Base-by-base conservation (phyloP, 164 flowering plant species). In the Amborella trichopoda region DNA sequence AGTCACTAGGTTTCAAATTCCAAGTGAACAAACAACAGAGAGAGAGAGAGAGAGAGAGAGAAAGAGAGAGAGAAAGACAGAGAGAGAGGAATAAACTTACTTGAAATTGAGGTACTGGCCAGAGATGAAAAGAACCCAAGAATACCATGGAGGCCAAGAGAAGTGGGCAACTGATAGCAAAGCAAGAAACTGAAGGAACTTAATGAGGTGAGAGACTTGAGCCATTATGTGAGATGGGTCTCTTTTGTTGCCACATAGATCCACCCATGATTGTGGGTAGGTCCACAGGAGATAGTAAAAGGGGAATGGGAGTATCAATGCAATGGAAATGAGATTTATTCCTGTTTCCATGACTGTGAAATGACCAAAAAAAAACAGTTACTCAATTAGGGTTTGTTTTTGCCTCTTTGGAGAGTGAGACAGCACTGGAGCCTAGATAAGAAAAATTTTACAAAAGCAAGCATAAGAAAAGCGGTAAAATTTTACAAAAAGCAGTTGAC, bases 81-180 rank as follows among this genome's bases (percentile, higher is more conserved):
- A 11, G 37, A 33, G 37, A 33, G 14, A 33, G 2, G 12, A 50
- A 27, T 11, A 12, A 30, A 17, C 33, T 34, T 19, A 88, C 97
- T 83, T 89, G 80, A 82, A 72, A 58, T 89, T 89, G 62, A 89
- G 90, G 69, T 78, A 85, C 66, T 85, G 97, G 30, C 95, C 97
- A 20, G 71, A 67, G 50, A 65, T 18, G 52, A 85, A 59, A 50
- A 85, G 84, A 26, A 87, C 86, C 73, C 71, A 90, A 60, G 78
- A 85, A 71, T 71, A 83, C 52, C 84, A 51, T 26, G 88, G 94
- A 22, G 91, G 95, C 94, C 94, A 81, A 18, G 82, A 70, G 59
- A 77, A 55, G 34, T 78, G 40, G 28, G 88, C 68, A 41, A 89
- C 95, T 2, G 74, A 77, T 60, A 68, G 70, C 46, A 90, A 68